A percentile compares a stretch with the other conserved stretches of the same genome.
phyloP scores from a whole-genome alignment of 306 rosid genomes.

The Mucuna pruriens region DNA sequence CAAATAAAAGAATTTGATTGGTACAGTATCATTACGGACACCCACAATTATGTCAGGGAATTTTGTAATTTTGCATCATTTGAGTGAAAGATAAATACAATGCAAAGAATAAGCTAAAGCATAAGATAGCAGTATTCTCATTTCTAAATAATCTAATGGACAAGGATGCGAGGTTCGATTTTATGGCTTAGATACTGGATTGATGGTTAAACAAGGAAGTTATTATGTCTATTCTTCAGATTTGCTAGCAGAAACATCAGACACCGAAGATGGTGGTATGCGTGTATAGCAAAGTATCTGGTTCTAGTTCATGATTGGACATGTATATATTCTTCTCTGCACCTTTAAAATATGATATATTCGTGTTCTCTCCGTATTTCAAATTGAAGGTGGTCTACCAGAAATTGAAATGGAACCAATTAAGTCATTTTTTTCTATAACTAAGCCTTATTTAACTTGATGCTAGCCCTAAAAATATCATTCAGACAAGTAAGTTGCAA shows the following conservation, averaged over 20 bases:
- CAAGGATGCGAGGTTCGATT: constrained; percentile 34
- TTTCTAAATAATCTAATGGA: constrained; percentile 30
- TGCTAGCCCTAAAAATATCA: constrained; percentile 37
- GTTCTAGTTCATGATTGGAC: constrained; percentile 54
- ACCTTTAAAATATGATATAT: constrained; percentile 30
- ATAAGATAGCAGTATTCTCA: neutral
- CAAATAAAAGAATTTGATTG: constrained; percentile 2
- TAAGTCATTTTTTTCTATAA: constrained; percentile 24
- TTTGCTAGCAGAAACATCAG: constrained; percentile 35
- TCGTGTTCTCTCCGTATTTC: constrained; percentile 28
- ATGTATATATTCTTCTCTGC: constrained; percentile 29
- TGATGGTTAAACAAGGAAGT: constrained; percentile 36
- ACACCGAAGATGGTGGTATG: constrained; percentile 31
- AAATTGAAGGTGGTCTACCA: constrained; percentile 38
- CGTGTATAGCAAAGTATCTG: constrained; percentile 44
- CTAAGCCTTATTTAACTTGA: constrained; percentile 10
- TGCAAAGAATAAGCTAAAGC: constrained; percentile 11
- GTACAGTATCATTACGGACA: neutral
- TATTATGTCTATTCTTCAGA: constrained; percentile 34
- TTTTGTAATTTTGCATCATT: constrained; percentile 18
- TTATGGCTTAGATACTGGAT: constrained; percentile 26
- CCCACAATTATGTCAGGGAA: constrained; percentile 25
- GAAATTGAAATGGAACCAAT: constrained; percentile 15
- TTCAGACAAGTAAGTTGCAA: constrained; percentile 32
- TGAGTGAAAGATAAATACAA: constrained; percentile 26